A percentile compares a stretch with the other conserved stretches of the same genome.
Conservation (phyloP, 768 basidiomycete genomes). For the Psilocybe subaeruginosa region DNA sequence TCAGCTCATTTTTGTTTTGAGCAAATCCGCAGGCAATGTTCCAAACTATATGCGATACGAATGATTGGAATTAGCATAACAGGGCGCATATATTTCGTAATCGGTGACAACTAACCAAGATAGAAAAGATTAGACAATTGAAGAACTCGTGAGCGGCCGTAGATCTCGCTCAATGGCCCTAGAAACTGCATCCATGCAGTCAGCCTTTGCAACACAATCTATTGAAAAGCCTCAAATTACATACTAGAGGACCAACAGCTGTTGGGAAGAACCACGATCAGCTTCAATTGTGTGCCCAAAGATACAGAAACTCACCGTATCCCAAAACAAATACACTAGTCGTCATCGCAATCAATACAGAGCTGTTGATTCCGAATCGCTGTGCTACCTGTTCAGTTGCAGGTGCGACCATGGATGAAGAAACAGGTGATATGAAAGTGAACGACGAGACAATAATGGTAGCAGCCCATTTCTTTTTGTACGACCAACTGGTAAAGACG, state of each 20-base stretch:
- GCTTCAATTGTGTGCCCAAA: background rate
- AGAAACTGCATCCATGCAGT: slow-evolving; percentile 32
- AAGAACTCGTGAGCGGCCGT: slow-evolving; percentile 63
- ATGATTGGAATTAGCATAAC: background rate
- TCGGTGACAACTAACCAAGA: slow-evolving; percentile 43
- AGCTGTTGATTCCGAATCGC: slow-evolving; percentile 57
- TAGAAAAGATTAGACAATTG: slow-evolving; percentile 70
- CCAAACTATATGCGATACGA: slow-evolving; percentile 42
- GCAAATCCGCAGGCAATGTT: slow-evolving; percentile 70
- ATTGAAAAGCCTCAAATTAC: slow-evolving; percentile 6
- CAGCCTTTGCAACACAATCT: background rate
- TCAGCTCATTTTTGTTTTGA: slow-evolving; percentile 55
- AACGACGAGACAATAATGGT: slow-evolving; percentile 68
- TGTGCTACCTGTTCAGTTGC: slow-evolving; percentile 53
- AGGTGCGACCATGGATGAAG: slow-evolving; percentile 78
- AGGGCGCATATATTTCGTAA: background rate
- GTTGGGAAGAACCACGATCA: background rate
- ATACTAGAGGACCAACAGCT: slow-evolving; percentile 57
- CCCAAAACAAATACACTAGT: slow-evolving; percentile 57
- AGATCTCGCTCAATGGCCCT: slow-evolving; percentile 75
- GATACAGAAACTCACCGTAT: slow-evolving; percentile 46
- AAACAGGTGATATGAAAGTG: slow-evolving; percentile 69
- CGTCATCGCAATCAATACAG: slow-evolving; percentile 53
- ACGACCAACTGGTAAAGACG: slow-evolving; percentile 50
- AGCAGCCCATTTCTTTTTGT: slow-evolving; percentile 62